These are phyloP conservation scores for Dispira parvispora DNA, from an alignment of 192 early-diverging fungal species.

Conservation along the genomic window DNA sequence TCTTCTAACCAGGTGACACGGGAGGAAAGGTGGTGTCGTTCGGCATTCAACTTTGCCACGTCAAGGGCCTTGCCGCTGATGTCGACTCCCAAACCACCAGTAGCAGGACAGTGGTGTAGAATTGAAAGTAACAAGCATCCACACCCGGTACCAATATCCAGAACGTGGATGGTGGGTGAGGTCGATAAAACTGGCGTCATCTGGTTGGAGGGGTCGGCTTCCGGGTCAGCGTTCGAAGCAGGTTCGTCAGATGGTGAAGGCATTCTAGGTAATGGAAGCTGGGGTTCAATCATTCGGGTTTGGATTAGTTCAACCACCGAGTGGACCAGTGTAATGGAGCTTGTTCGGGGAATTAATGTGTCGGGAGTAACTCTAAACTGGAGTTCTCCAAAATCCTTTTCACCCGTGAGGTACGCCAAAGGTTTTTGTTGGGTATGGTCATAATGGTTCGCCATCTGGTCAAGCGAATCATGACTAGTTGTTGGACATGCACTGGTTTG, in stretches of 20 bases:
- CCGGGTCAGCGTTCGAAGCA: neutral
- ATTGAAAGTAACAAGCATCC: conserved; percentile 50
- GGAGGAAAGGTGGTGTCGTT: conserved; percentile 16
- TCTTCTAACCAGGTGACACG: conserved; percentile 21
- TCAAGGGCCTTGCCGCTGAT: conserved; percentile 33
- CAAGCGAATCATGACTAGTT: too few species aligned
- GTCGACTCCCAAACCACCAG: conserved; percentile 46
- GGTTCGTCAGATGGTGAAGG: conserved; percentile 7
- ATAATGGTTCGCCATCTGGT: neutral
- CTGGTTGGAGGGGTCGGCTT: neutral
- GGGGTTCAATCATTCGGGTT: neutral
- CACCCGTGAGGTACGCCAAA: conserved; percentile 5
- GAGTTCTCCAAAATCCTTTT: conserved; percentile 32
- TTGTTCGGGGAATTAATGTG: conserved; percentile 52
- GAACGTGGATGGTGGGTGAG: conserved; percentile 12
- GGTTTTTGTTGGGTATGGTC: conserved; percentile 3
- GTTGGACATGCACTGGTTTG: neutral
- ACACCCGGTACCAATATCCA: conserved; percentile 62
- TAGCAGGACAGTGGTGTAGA: conserved; percentile 17
- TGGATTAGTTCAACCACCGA: conserved; percentile 21
- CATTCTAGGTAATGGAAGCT: neutral
- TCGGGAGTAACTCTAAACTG: conserved; percentile 37
- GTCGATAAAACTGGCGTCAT: neutral
- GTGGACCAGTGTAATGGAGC: conserved; percentile 46
- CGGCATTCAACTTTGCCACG: conserved; percentile 32